Evolutionary conservation across 495 filamentous ascomycete genomes (phyloP), one percentile per base, ranked within the genome.

Genomic region (Talaromyces proteolyticus): DNA sequence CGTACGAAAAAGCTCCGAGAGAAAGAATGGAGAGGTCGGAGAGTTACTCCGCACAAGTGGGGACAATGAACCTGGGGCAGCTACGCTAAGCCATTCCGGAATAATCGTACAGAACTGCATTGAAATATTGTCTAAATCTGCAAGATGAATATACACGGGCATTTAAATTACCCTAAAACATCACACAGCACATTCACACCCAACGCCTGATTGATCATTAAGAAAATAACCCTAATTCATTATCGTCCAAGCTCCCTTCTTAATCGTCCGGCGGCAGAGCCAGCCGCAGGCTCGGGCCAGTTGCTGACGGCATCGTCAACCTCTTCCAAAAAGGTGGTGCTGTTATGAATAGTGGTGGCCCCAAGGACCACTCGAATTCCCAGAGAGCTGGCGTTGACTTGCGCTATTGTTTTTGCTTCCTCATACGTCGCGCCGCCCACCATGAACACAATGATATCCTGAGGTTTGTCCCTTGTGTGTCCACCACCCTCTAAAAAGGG

Each of bases 381-480:
- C 0, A 92, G 94, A 6, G 86, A 86, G 45, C 84, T 88, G 20
- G 90, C 90, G 72, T 97, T 98, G 52, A 97, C 81, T 58, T 91
- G 81, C 6, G 92, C 90, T 3, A 96, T 81, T 73, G 87, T 87
- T 73, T 94, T 95, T 3, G 94, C 91, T 66, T 98, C 93, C 65
- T 97, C 93, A 60, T 95, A 97, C 1, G 93, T 98, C 3, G 82
- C 82, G 5, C 93, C 93, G 18, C 94, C 93, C 44, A 96, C 75
- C 60, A 97, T 87, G 60, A 98, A 97, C 14, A 97, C 79, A 34
- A 98, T 78, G 39, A 97, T 86, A 64, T 98, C 94, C 64, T 98
- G 93, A 18, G 93, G 93, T 60, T 96, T 98, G 57, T 97, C 93
- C 36, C 84, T 77, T 7, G 89, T 95, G 10, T 85, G 78, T 10